Evolutionary conservation across 306 rosid genomes (phyloP).

Genomic region (Pyrus bretschneideri): DNA sequence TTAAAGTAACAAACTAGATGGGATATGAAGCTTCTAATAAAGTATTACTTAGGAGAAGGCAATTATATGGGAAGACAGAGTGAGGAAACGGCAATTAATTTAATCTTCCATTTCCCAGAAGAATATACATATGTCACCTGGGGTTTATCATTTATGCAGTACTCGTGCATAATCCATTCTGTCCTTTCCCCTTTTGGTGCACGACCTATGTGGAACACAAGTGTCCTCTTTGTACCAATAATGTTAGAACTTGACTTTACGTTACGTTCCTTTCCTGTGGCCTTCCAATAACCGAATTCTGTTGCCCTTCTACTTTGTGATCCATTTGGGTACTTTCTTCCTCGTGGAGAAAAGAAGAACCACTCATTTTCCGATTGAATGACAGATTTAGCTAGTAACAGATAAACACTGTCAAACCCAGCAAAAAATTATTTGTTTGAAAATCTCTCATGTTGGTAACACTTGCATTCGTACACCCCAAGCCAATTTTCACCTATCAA

Average conservation of each 20-base stretch:
- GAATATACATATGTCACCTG: slow-evolving; percentile 42
- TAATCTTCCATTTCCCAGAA: background rate
- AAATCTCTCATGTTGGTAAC: too few species aligned
- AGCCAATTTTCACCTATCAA: too few species aligned
- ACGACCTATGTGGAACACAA: slow-evolving; percentile 88
- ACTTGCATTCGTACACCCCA: too few species aligned
- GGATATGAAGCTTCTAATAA: background rate
- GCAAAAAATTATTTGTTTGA: background rate
- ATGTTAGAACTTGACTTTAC: slow-evolving; percentile 66
- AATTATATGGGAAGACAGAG: background rate
- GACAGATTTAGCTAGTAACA: slow-evolving; percentile 58
- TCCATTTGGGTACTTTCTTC: slow-evolving; percentile 94
- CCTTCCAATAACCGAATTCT: slow-evolving; percentile 90
- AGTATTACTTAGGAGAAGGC: background rate
- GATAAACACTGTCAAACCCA: slow-evolving; percentile 11
- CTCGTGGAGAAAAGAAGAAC: slow-evolving; percentile 95
- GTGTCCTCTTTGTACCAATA: slow-evolving; percentile 81
- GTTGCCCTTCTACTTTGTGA: slow-evolving; percentile 88
- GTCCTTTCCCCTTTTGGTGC: slow-evolving; percentile 96
- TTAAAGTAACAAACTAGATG: background rate
- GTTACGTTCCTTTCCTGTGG: slow-evolving; percentile 86
- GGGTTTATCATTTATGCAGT: slow-evolving; percentile 56
- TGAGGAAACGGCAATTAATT: background rate
- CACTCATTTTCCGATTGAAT: slow-evolving; percentile 77
- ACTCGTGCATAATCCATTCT: slow-evolving; percentile 97